Evolutionary conservation across 441 rosid genomes (phyloP).

Genomic region (Erysimum pusillum): DNA sequence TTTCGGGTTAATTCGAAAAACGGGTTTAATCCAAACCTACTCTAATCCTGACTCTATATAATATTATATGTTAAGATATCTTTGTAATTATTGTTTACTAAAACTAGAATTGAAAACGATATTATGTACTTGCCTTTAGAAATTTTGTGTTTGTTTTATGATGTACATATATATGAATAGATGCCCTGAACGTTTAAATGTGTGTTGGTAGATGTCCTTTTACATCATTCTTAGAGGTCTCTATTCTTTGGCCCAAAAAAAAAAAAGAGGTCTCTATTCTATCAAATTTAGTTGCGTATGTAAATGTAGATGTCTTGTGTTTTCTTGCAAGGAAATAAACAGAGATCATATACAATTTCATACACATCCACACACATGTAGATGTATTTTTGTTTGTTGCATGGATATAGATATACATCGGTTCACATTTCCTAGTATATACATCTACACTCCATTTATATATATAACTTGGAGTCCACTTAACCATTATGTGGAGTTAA

Average conservation of each 20-base stretch:
- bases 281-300: not conserved
- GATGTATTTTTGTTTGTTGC: not conserved
- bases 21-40: not conserved
- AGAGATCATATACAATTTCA: not conserved
- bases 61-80: not conserved
- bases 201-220: constrained; percentile 30
- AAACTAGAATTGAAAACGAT: constrained; percentile 24
- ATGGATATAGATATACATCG: not conserved
- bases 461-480: not conserved
- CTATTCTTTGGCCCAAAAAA: too few species aligned
- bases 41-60: not conserved
- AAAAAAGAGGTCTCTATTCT: constrained; percentile 13
- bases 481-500: not conserved
- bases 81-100: constrained; percentile 29
- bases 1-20: not conserved
- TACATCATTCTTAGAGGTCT: constrained; percentile 14
- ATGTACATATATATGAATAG: not conserved
- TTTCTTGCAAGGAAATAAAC: constrained; percentile 19
- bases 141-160: constrained; percentile 1
- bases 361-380: not conserved
- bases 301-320: not conserved
- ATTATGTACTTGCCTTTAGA: constrained; percentile 15
- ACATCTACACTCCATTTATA: not conserved
- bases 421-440: constrained; percentile 3
- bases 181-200: constrained; percentile 28